Percentiles rank a stretch among this genome's conserved stretches.
Conservation (phyloP, 2,329 filamentous ascomycete species). For the Phaeoacremonium minimum region DNA sequence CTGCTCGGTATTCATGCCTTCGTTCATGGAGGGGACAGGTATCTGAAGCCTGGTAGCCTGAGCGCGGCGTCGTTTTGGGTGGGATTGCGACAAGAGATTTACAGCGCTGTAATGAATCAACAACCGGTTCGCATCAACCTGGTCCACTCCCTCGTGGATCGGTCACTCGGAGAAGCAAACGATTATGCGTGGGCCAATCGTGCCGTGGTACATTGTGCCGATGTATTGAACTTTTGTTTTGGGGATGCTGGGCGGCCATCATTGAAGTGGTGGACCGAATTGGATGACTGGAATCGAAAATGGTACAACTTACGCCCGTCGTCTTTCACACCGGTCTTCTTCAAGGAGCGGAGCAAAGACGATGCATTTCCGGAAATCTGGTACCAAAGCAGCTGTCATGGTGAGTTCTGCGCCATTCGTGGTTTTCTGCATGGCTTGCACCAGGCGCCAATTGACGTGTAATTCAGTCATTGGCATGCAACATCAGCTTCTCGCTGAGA, state of each 20-base stretch:
- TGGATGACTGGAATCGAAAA: slow-evolving; percentile 37
- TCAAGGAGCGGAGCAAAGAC: slow-evolving; percentile 26
- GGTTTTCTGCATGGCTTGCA: background rate
- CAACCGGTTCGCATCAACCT: slow-evolving; percentile 44
- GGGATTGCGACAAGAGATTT: slow-evolving; percentile 55
- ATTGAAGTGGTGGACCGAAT: slow-evolving; percentile 31
- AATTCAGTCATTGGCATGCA: slow-evolving; percentile 51
- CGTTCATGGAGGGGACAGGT: slow-evolving; percentile 33
- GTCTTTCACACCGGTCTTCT: slow-evolving; percentile 52
- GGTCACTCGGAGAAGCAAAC: slow-evolving; percentile 38
- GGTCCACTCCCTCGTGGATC: slow-evolving; percentile 44
- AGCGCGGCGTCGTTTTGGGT: slow-evolving; percentile 54
- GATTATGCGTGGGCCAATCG: slow-evolving; percentile 58
- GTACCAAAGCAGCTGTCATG: slow-evolving; percentile 51
- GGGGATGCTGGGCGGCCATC: slow-evolving; percentile 28
- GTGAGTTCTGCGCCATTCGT: slow-evolving; percentile 26
- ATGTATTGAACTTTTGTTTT: slow-evolving; percentile 61
- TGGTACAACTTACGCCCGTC: slow-evolving; percentile 43
- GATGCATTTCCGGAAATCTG: slow-evolving; percentile 54
- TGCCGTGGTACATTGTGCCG: slow-evolving; percentile 58
- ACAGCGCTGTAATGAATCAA: slow-evolving; percentile 46
- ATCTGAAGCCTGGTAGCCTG: slow-evolving; percentile 33
- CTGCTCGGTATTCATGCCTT: slow-evolving; percentile 41
- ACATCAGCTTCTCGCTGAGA: slow-evolving; percentile 53
- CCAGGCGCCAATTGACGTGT: slow-evolving; percentile 3